Percentiles rank a stretch among this genome's conserved stretches.
Evolutionary conservation across 495 filamentous ascomycete genomes (phyloP).

Genomic region (Hypoxylon cercidicola): DNA sequence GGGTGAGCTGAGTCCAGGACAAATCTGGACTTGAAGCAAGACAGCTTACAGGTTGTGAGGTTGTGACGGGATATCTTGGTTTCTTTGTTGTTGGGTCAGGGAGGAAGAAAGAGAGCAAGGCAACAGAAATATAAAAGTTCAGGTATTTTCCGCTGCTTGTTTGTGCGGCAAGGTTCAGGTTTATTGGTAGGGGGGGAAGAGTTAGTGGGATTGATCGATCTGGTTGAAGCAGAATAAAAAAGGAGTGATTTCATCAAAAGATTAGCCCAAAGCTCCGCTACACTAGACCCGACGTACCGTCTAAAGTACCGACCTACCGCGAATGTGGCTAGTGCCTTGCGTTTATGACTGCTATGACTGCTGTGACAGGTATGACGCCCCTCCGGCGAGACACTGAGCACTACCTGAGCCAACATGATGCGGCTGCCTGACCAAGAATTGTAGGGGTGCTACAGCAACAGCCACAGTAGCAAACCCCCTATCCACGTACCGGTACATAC

Average conservation of each 20-base stretch:
- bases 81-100: constrained; percentile 4
- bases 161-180: constrained; percentile 34
- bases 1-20: constrained; percentile 28
- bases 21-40: constrained; percentile 4
- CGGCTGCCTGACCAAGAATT: constrained; percentile 28
- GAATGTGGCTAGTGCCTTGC: constrained; percentile 37
- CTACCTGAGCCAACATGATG: constrained; percentile 36
- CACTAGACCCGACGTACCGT: constrained; percentile 12
- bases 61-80: constrained; percentile 1
- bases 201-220: constrained; percentile 39
- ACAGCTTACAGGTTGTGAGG: constrained; percentile 6
- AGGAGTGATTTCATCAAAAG: constrained; percentile 41
- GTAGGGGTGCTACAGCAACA: constrained; percentile 31
- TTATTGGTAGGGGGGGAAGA: constrained; percentile 20
- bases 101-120: not conserved
- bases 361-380: constrained; percentile 31
- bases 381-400: too few relatives aligned
- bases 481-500: not conserved
- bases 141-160: constrained; percentile 28
- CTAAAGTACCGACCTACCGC: constrained; percentile 5
- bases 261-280: constrained; percentile 14
- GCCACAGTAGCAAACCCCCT: constrained; percentile 13
- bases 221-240: constrained; percentile 35
- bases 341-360: constrained; percentile 29
- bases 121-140: constrained; percentile 10